Conservation (phyloP, 225 moss, liverwort and hornwort genomes). For the Thuidium tamariscinum region DNA sequence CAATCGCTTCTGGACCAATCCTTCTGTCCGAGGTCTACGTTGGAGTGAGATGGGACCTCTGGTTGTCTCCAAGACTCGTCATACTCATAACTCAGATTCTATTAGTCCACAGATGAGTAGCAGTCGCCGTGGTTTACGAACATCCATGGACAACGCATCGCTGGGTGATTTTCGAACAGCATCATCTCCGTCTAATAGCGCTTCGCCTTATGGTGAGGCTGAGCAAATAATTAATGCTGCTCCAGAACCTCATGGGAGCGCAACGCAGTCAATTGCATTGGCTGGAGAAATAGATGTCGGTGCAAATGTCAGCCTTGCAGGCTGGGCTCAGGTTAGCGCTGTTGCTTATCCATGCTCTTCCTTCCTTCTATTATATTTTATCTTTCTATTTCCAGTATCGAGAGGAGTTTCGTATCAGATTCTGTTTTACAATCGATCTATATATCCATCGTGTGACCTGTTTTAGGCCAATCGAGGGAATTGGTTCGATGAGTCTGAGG, state of each 20-base stretch:
- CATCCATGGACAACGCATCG: slow-evolving; percentile 25
- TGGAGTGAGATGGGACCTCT: slow-evolving; percentile 97
- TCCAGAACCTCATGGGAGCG: not conserved
- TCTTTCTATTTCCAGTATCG: not conserved
- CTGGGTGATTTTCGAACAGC: slow-evolving; percentile 8
- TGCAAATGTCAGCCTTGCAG: slow-evolving; percentile 54
- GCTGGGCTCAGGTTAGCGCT: slow-evolving; percentile 10
- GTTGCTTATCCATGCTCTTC: not conserved
- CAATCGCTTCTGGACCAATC: slow-evolving; percentile 66
- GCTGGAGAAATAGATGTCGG: slow-evolving; percentile 83
- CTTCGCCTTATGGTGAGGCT: slow-evolving; percentile 32
- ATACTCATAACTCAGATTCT: slow-evolving; percentile 25
- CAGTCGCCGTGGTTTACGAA: slow-evolving; percentile 7
- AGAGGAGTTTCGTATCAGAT: not conserved
- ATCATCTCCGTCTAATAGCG: slow-evolving; percentile 25
- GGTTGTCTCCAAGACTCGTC: slow-evolving; percentile 56
- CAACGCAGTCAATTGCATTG: slow-evolving; percentile 72
- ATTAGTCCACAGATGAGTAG: slow-evolving; percentile 22
- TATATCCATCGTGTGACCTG: not conserved
- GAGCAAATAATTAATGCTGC: not conserved
- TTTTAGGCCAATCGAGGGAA: slow-evolving; percentile 45
- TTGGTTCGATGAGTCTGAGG: slow-evolving; percentile 48
- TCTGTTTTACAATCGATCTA: not conserved
- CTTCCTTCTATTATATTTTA: not conserved
- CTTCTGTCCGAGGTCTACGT: slow-evolving; percentile 50